phyloP scores from a whole-genome alignment of 345 rosid species.

The Bruguiera sexangula region DNA sequence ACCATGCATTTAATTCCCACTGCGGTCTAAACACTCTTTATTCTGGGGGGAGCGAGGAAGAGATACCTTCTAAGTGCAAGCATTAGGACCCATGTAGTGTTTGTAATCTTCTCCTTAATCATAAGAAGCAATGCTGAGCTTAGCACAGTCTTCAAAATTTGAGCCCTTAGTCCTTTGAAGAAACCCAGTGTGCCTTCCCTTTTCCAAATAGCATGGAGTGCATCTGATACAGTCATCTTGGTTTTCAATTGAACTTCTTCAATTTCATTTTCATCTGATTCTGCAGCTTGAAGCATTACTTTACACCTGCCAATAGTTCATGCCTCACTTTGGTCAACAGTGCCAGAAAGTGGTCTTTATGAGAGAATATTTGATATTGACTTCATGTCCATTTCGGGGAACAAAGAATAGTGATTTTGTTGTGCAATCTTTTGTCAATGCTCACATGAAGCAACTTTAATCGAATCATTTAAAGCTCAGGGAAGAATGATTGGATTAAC shows the following conservation, averaged over 20 bases:
- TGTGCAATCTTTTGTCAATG: neutral
- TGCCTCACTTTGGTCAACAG: neutral
- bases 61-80: constrained; percentile 28
- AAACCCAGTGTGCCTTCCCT: constrained; percentile 27
- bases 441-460: neutral
- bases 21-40: constrained; percentile 38
- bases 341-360: neutral
- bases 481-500: neutral
- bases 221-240: constrained; percentile 16
- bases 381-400: neutral
- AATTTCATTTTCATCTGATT: constrained; percentile 20
- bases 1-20: neutral
- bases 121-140: constrained; percentile 30
- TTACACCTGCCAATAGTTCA: constrained; percentile 24
- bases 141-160: constrained; percentile 32
- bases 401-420: neutral
- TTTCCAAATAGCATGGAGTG: constrained; percentile 20
- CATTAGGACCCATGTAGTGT: constrained; percentile 25
- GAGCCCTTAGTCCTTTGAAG: constrained; percentile 31
- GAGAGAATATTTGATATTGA: neutral
- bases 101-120: constrained; percentile 31
- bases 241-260: constrained; percentile 6
- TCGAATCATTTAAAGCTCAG: neutral
- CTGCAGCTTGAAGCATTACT: constrained; percentile 29
- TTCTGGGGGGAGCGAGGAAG: constrained; percentile 22